phyloP scores from a whole-genome alignment of 257 asterid genomes.

The Solanum gracilifrons region DNA sequence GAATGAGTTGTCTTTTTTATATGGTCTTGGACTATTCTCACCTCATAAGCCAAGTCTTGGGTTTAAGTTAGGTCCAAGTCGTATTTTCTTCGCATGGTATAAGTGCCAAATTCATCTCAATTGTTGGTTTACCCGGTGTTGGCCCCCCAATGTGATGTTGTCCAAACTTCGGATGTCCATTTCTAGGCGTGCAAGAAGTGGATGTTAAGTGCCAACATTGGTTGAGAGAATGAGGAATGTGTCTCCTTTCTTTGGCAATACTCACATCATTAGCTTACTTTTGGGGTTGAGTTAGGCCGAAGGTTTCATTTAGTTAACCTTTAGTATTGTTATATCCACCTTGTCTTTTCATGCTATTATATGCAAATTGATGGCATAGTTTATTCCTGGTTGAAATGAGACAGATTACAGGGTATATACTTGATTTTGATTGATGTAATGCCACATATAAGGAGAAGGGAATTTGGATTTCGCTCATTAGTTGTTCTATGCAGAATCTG shows the following conservation, averaged over 20 bases:
- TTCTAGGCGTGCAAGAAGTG: neutral
- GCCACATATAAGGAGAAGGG: neutral
- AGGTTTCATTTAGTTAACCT: neutral
- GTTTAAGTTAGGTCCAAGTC: neutral
- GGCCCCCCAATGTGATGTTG: neutral
- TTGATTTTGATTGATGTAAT: neutral
- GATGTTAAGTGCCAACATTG: neutral
- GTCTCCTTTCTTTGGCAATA: neutral
- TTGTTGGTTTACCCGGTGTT: neutral
- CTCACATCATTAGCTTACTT: neutral
- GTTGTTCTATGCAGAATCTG: neutral
- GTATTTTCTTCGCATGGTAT: neutral
- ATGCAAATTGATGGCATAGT: neutral
- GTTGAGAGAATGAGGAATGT: neutral
- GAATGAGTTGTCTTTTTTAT: neutral
- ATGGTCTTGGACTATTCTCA: neutral
- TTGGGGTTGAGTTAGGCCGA: neutral
- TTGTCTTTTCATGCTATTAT: neutral
- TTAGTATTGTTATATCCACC: neutral
- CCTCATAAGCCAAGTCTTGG: neutral
- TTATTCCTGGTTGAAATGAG: neutral
- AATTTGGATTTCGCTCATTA: neutral
- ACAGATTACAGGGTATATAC: neutral
- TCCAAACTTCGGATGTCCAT: neutral
- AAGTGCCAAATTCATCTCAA: neutral